Evolutionary conservation across 2,329 filamentous ascomycete species (phyloP).

Genomic region (Plenodomus tracheiphilus): DNA sequence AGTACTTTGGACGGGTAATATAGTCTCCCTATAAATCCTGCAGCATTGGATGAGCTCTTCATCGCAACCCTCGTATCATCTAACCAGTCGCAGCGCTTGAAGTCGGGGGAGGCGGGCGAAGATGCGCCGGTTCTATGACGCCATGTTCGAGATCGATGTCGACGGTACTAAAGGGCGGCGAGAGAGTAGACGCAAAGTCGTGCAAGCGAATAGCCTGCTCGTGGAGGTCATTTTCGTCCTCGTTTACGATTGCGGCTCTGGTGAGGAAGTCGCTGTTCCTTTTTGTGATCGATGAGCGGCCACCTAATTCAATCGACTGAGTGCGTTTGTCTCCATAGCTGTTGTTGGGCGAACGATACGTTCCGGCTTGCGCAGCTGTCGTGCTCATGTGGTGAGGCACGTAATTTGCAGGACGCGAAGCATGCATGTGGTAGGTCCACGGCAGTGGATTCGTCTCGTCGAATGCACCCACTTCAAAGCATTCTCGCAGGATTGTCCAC

Average conservation of each 20-base stretch:
- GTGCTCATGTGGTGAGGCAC: conserved; percentile 13
- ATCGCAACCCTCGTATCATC: too few relatives aligned
- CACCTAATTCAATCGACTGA: conserved; percentile 18
- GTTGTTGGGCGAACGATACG: conserved; percentile 4
- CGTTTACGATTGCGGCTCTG: conserved; percentile 13
- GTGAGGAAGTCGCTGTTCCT: conserved; percentile 2
- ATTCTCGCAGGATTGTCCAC: conserved; percentile 55
- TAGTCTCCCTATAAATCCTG: too few relatives aligned
- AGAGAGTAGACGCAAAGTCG: conserved; percentile 18
- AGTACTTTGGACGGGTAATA: too few relatives aligned
- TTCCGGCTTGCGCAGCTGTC: conserved; percentile 8
- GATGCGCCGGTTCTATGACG: neutral
- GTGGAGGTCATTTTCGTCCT: conserved; percentile 12
- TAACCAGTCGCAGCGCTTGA: too few relatives aligned
- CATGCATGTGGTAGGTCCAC: conserved; percentile 38
- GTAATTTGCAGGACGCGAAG: conserved; percentile 24
- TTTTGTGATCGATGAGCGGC: conserved; percentile 13
- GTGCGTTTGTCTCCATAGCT: conserved; percentile 13
- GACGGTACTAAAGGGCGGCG: neutral
- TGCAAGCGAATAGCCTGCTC: conserved; percentile 11
- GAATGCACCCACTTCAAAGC: conserved; percentile 48
- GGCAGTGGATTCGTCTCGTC: conserved; percentile 32
- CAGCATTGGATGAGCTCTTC: too few relatives aligned
- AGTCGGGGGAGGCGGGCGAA: too few relatives aligned
- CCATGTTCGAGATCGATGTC: conserved; percentile 16